These are phyloP conservation scores for Pisolithus sp. DNA, from an alignment of 768 basidiomycete species.

Conservation along the genomic window DNA sequence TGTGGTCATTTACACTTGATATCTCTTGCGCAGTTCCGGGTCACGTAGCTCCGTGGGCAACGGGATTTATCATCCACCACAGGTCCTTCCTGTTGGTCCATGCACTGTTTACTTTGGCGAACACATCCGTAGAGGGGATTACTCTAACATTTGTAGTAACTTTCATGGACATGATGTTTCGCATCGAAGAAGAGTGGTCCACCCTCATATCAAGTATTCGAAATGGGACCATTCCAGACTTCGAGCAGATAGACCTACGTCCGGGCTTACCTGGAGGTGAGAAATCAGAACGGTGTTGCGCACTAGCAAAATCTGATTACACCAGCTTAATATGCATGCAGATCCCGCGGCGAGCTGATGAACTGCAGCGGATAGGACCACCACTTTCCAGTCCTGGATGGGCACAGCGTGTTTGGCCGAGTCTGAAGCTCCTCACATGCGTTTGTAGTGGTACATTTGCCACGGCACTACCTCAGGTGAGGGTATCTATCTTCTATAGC, in stretches of 20 bases:
- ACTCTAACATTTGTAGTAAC: not conserved
- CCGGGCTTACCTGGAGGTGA: conserved; percentile 11
- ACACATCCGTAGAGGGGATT: conserved; percentile 1
- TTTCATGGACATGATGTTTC: conserved; percentile 10
- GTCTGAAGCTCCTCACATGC: not conserved
- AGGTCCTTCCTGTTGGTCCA: conserved; percentile 16
- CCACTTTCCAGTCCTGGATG: conserved; percentile 12
- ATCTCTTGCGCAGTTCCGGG: conserved; percentile 7
- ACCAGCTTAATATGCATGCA: conserved; percentile 4
- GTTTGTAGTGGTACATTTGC: conserved; percentile 10
- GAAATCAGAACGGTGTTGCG: not conserved
- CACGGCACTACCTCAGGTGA: conserved; percentile 9
- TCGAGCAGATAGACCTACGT: conserved; percentile 9
- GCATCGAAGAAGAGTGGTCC: conserved; percentile 13
- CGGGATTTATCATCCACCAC: conserved; percentile 6
- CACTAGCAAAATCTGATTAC: not conserved
- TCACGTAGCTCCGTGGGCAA: conserved; percentile 10
- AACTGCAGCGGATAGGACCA: conserved; percentile 10
- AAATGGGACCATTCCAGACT: conserved; percentile 11
- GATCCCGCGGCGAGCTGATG: conserved; percentile 14
- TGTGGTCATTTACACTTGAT: not conserved
- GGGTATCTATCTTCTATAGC: not conserved
- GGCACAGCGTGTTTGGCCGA: conserved; percentile 14
- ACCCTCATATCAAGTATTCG: conserved; percentile 12
- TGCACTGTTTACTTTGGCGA: conserved; percentile 15